Base-by-base conservation (phyloP, 345 rosid genomes). In the Chamaenerion angustifolium region DNA sequence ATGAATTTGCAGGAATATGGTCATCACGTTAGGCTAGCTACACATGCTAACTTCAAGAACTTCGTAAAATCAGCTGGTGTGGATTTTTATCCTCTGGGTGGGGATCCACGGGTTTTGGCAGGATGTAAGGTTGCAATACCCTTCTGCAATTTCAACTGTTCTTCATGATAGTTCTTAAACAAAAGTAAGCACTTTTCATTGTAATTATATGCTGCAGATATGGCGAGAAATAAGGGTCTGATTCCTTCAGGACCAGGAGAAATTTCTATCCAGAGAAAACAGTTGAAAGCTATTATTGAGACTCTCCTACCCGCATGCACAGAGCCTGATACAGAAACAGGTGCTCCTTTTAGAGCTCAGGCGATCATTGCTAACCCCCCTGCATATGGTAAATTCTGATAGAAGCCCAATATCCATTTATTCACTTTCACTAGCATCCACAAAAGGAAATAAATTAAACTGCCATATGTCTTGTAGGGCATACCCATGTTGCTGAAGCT, bases 361-460 rank as follows among this genome's bases (percentile, higher is more conserved):
- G 98, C 98, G 47, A 80, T 92, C 49, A 92, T 92, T 56, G 95
- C 98, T 62, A 92, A 92, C 61, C 98, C 98, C 55, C 96, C 96
- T 45, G 96, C 96, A 23, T 92, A 87, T 64, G 98, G 96, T 87
- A 49, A 69, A 79, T 54, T 51, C 50, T 48, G 42, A 18, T 12
- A 11, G 12, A 35, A 6, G 35, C 35, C 12, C 11, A 31, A 18
- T 48, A 21, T 35, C 1, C 12, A 35, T 19, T 49, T 15, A 10
- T n/a, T 49, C 17, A 7, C 40, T 31, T 35, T 19, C 1, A 8
- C 43, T 35, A 35, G n/a, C 18, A n/a, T 13, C 9, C 40, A 3
- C 11, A 23, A 50, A n/a, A 50, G 21, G 45, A 9, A 21, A 25
- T 15, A 10, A 23, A 54, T 14, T 43, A 16, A 10, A 15, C n/a